Base-by-base conservation (phyloP, 2,329 filamentous ascomycete genomes). In the Parastagonospora nodorum region DNA sequence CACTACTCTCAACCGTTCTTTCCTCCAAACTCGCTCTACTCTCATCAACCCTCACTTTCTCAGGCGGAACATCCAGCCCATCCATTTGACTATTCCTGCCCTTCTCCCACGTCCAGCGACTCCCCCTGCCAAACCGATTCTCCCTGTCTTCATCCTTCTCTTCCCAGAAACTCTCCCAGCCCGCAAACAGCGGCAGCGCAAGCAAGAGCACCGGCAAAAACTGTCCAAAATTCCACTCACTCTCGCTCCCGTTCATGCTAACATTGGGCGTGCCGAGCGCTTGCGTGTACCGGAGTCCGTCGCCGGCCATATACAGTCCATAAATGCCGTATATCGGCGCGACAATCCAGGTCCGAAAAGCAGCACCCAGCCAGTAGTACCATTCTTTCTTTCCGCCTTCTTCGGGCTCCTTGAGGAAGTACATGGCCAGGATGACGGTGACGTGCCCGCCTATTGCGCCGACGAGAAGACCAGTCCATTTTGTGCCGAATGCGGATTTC, bases 381-480 rank as follows among this genome's bases (percentile, higher is more conserved):
- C 57, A 63, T n/a, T 35, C 31, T n/a, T 51, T 60, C 43, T 57
- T 53, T 8, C 52, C 35, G 7, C 47, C 42, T n/a, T 45, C 40
- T 24, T 46, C 29, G 1, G 57, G 42, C 2, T 63, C 54, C 15
- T 61, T 51, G 1, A 58, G 44, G 41, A 63, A 54, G 50, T 71
- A 71, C 67, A 71, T 71, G 15, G 66, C 64, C 4, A 63, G 44
- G 8, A 71, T 68, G 9, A 71, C 58, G 3, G 66, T 60, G 3
- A 51, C 61, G 33, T 71, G 67, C 1, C 64, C 66, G 1, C 66
- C 67, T 8, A 69, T 68, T 0, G 66, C 67, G 8, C 63, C 63
- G n/a, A 70, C 51, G 6, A 70, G 48, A 1, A 70, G 51, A 1
- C 50, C 49, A 1, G 64, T 65, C 66, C 66, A 70, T 37, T 64